phyloP scores from a whole-genome alignment of 129 eudicot genomes.

The Scalesia atractyloides region DNA sequence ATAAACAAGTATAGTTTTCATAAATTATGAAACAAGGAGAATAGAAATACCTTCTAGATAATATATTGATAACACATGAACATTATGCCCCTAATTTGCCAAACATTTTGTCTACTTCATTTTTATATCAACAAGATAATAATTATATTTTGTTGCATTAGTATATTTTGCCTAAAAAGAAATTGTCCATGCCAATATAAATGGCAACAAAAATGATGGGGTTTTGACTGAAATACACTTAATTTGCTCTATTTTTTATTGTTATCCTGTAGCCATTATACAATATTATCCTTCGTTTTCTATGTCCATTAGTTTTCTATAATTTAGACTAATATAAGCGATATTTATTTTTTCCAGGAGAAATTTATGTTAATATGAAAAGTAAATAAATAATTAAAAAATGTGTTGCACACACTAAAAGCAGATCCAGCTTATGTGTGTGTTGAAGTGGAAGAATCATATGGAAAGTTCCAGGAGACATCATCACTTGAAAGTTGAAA shows the following conservation, averaged over 20 bases:
- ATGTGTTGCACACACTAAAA: neutral
- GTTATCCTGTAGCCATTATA: neutral
- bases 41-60: neutral
- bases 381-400: neutral
- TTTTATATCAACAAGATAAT: neutral
- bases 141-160: neutral
- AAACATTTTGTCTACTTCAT: conserved; percentile 4
- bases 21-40: neutral
- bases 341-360: neutral
- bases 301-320: neutral
- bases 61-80: neutral
- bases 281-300: neutral
- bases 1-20: no score
- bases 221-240: neutral
- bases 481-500: neutral
- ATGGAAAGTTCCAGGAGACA: conserved; percentile 5
- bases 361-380: neutral
- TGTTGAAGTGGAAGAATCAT: neutral
- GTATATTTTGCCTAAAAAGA: neutral
- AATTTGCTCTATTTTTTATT: neutral
- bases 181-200: neutral
- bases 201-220: neutral
- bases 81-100: neutral
- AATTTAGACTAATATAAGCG: neutral
- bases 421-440: neutral